Evolutionary conservation across 345 rosid genomes (phyloP).

Genomic region (Sisymbrium irio): DNA sequence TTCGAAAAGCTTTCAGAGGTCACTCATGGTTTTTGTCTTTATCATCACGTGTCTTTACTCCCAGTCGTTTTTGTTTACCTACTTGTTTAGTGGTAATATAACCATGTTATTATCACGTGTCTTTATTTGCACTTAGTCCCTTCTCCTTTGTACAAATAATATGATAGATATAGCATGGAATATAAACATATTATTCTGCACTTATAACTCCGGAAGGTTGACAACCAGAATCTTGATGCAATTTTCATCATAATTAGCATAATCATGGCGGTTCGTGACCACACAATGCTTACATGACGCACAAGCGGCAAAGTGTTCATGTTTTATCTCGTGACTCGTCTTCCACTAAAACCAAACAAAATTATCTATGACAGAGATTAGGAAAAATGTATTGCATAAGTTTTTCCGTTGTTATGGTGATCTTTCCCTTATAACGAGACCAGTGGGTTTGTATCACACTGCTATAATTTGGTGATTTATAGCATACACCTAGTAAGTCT

Average conservation of each 20-base stretch:
- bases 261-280: background rate
- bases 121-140: too few species aligned
- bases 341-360: too few species aligned
- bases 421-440: too few species aligned
- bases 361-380: too few species aligned
- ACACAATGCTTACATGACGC: background rate
- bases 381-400: too few species aligned
- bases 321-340: too few species aligned
- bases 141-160: background rate
- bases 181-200: background rate
- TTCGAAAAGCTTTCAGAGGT: background rate
- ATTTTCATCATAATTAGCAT: background rate
- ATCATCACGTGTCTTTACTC: background rate
- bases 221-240: background rate
- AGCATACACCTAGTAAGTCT: too few species aligned
- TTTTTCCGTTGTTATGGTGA: too few species aligned
- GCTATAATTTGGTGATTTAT: too few species aligned
- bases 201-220: background rate
- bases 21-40: background rate
- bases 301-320: background rate
- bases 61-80: background rate
- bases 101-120: too few species aligned
- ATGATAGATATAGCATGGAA: background rate
- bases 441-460: too few species aligned
- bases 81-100: background rate